Percentiles rank a stretch among this genome's conserved stretches.
phyloP scores from a whole-genome alignment of 2,329 filamentous ascomycete species.

The Catunica adiposa region DNA sequence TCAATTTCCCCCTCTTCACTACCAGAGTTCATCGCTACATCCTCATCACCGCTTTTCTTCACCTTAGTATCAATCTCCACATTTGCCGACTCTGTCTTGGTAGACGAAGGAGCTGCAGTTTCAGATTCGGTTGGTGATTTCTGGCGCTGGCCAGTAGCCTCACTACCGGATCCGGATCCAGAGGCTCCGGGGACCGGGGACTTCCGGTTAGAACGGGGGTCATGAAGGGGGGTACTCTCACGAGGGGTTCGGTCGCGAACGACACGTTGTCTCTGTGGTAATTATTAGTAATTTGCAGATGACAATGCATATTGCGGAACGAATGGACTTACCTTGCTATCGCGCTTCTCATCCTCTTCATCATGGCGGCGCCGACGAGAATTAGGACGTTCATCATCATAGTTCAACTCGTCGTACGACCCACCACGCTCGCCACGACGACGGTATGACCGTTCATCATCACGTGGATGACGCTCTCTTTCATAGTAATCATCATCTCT shows the following conservation, averaged over 20 bases:
- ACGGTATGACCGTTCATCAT: conserved; percentile 74
- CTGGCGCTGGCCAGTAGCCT: conserved; percentile 13
- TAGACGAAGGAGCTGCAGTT: not conserved
- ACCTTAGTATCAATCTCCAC: conserved; percentile 15
- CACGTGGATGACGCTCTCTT: conserved; percentile 70
- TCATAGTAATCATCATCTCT: conserved; percentile 59
- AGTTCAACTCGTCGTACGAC: conserved; percentile 75
- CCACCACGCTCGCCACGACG: conserved; percentile 62
- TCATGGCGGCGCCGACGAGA: conserved; percentile 57
- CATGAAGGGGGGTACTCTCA: conserved; percentile 44
- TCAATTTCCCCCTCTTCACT: conserved; percentile 98
- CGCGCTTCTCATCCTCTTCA: conserved; percentile 58
- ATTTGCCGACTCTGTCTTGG: not conserved
- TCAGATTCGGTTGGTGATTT: conserved; percentile 5
- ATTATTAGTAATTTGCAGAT: not conserved
- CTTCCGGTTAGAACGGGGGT: conserved; percentile 31
- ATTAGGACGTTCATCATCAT: conserved; percentile 58
- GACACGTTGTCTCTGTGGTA: conserved; percentile 30
- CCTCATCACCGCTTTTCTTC: conserved; percentile 11
- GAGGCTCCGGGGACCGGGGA: conserved; percentile 21
- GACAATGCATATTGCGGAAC: conserved; percentile 11
- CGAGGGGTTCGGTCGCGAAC: conserved; percentile 22
- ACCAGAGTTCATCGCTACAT: conserved; percentile 47
- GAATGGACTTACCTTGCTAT: conserved; percentile 40
- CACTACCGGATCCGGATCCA: conserved; percentile 32